Conservation (phyloP, 1,284 basidiomycete genomes). For the Sanghuangporus baumii region DNA sequence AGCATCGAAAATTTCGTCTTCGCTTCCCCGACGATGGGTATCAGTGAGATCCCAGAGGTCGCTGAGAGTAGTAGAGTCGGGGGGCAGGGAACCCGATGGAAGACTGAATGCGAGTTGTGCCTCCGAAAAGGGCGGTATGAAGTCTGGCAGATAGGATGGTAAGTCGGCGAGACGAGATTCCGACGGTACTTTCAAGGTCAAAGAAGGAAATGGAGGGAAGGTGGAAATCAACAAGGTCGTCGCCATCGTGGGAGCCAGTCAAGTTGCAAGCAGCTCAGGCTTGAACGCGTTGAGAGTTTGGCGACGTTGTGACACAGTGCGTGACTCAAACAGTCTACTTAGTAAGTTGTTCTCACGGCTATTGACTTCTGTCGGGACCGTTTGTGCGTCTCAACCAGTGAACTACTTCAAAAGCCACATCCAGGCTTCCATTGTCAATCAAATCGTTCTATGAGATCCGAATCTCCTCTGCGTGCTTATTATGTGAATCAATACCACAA, state of each 20-base stretch:
- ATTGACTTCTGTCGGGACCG: neutral
- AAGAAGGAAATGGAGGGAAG: conserved; percentile 71
- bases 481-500: neutral
- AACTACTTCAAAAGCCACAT: neutral
- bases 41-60: conserved; percentile 29
- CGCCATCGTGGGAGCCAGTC: conserved; percentile 17
- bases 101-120: conserved; percentile 45
- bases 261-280: neutral
- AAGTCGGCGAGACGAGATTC: conserved; percentile 46
- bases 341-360: neutral
- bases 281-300: neutral
- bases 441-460: neutral
- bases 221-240: conserved; percentile 60
- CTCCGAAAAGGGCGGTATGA: conserved; percentile 42
- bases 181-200: conserved; percentile 55
- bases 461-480: neutral
- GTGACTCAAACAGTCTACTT: neutral
- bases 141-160: conserved; percentile 51
- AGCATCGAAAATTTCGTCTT: conserved; percentile 26
- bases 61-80: conserved; percentile 37
- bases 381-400: neutral
- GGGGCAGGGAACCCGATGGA: conserved; percentile 43
- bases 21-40: neutral
- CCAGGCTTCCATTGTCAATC: neutral
- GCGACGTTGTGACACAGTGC: neutral